Evolutionary conservation across 2,329 filamentous ascomycete species (phyloP).

Genomic region (Ophiostoma montium): DNA sequence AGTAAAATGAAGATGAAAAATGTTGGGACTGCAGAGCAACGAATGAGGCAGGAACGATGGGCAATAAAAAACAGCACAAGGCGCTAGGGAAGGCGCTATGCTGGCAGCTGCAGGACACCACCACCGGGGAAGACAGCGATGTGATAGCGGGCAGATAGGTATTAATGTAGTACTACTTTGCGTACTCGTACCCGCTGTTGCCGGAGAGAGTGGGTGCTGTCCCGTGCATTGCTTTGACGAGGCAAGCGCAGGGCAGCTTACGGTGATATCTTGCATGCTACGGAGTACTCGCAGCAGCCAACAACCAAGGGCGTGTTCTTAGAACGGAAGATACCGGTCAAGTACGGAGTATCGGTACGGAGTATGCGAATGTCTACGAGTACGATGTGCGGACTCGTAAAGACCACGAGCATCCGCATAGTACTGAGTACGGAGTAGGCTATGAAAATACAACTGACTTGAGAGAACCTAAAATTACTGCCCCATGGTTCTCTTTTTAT

Average conservation of each 20-base stretch:
- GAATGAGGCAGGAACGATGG: background rate
- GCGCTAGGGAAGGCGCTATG: conserved; percentile 3
- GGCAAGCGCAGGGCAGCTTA: conserved; percentile 8
- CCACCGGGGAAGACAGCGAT: background rate
- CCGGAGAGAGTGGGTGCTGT: conserved; percentile 8
- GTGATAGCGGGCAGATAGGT: background rate
- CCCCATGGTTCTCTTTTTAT: too few species aligned
- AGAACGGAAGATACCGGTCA: too few species aligned
- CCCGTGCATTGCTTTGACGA: conserved; percentile 11
- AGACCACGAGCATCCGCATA: too few species aligned
- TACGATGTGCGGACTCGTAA: too few species aligned
- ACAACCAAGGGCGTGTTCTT: too few species aligned
- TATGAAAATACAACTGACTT: too few species aligned
- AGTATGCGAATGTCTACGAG: too few species aligned
- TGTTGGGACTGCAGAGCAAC: background rate
- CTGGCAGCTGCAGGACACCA: conserved; percentile 4
- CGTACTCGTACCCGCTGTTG: conserved; percentile 6
- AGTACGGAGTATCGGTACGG: too few species aligned
- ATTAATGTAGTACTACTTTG: background rate
- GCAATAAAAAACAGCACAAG: background rate
- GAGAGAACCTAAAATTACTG: too few species aligned
- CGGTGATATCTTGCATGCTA: background rate
- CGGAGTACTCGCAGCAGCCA: background rate
- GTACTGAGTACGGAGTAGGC: too few species aligned
- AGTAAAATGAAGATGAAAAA: too few species aligned